Percentiles rank a stretch among this genome's conserved stretches.
These are phyloP conservation scores for Drosera capensis DNA, from an alignment of 148 eudicot genomes.

Conservation along the genomic window DNA sequence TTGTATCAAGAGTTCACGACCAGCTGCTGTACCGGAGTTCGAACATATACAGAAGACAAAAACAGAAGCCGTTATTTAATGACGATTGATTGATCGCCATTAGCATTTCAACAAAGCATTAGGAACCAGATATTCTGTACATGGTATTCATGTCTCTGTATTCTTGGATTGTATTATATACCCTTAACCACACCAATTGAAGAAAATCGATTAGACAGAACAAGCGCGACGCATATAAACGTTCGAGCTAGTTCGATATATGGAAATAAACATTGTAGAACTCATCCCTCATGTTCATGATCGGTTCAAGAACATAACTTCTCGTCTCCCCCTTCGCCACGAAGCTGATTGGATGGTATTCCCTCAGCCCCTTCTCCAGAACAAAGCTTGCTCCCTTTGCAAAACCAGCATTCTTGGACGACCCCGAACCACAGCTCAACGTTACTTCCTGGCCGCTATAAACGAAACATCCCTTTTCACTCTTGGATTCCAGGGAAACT, in stretches of 20 bases:
- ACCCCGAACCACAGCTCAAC: conserved; percentile 30
- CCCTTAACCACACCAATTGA: too few species aligned
- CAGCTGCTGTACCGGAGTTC: too few species aligned
- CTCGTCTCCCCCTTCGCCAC: conserved; percentile 59
- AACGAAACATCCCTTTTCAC: conserved; percentile 54
- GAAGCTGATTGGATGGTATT: conserved; percentile 69
- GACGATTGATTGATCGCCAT: too few species aligned
- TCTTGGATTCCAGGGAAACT: conserved; percentile 43
- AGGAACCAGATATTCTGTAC: too few species aligned
- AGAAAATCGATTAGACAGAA: too few species aligned
- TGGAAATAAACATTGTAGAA: conserved; percentile 64
- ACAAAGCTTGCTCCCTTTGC: conserved; percentile 33
- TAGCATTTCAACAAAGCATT: too few species aligned
- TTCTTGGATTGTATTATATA: too few species aligned
- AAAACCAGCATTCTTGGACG: conserved; percentile 12
- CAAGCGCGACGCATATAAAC: not conserved
- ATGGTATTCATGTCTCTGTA: too few species aligned
- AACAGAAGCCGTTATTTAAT: too few species aligned
- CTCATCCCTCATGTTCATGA: conserved; percentile 60
- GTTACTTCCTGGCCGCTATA: conserved; percentile 21
- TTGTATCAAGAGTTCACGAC: too few species aligned
- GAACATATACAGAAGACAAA: too few species aligned
- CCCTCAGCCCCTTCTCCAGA: conserved; percentile 32
- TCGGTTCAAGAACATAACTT: conserved; percentile 59
- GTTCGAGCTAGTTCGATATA: conserved; percentile 5